Percentiles rank a stretch among this genome's conserved stretches.
These are phyloP conservation scores for Cercospora janseana DNA, from an alignment of 2,329 filamentous ascomycete species.

Conservation along the genomic window DNA sequence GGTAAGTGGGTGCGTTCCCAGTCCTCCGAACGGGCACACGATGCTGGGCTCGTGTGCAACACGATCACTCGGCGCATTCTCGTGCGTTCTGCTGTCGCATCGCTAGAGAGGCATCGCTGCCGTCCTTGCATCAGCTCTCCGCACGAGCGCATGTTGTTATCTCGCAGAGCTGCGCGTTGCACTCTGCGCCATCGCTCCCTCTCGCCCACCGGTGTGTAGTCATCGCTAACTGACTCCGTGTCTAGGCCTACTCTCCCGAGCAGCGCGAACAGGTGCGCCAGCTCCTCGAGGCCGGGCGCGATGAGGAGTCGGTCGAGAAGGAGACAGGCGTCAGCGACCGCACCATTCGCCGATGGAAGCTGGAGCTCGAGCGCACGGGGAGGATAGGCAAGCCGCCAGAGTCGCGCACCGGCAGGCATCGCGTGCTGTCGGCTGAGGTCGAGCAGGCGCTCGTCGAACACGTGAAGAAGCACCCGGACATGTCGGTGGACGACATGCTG, in stretches of 20 bases:
- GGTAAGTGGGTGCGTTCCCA: constrained; percentile 4
- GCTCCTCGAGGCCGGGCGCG: constrained; percentile 37
- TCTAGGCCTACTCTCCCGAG: constrained; percentile 29
- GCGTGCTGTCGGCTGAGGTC: constrained; percentile 38
- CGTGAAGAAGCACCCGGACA: constrained; percentile 37
- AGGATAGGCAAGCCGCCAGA: constrained; percentile 41
- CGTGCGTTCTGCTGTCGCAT: background rate
- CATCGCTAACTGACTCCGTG: background rate
- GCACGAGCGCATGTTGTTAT: background rate
- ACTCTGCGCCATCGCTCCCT: background rate
- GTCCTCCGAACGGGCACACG: background rate
- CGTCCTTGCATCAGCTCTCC: constrained; percentile 7
- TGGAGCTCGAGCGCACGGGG: constrained; percentile 40
- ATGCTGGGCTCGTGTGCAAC: background rate
- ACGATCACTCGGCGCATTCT: background rate
- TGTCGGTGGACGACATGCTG: constrained; percentile 41
- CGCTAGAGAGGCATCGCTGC: constrained; percentile 2
- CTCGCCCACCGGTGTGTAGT: background rate
- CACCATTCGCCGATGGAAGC: constrained; percentile 37
- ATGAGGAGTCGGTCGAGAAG: constrained; percentile 39
- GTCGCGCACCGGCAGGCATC: constrained; percentile 38
- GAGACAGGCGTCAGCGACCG: constrained; percentile 40
- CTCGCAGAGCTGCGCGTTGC: background rate
- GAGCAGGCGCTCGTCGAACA: constrained; percentile 39
- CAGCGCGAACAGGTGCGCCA: constrained; percentile 31